A percentile compares a stretch with the other conserved stretches of the same genome.
phyloP scores from a whole-genome alignment of 2,329 filamentous ascomycete genomes.

The Raffaelea albimanens region DNA sequence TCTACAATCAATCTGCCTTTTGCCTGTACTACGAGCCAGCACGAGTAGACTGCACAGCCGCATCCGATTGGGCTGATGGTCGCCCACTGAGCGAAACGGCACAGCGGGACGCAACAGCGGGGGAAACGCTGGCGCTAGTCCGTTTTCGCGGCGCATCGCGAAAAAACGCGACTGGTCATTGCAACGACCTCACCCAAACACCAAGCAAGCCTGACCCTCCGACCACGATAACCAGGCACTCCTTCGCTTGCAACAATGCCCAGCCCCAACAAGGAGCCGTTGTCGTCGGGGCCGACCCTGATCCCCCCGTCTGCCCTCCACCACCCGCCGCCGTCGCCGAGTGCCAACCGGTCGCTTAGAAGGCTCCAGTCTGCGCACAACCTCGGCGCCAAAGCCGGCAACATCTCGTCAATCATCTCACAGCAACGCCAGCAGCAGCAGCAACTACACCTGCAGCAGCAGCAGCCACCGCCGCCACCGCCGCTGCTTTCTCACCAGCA shows the following conservation, averaged over 20 bases:
- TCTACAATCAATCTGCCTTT: too few species aligned
- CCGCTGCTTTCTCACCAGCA: constrained; percentile 14
- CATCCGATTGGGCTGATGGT: too few species aligned
- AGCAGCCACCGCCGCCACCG: constrained; percentile 30
- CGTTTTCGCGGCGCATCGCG: constrained; percentile 6
- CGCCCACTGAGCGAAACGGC: background rate
- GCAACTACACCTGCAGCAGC: constrained; percentile 25
- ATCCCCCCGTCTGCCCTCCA: constrained; percentile 30
- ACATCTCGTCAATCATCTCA: constrained; percentile 47
- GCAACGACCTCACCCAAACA: background rate
- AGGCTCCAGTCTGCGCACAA: constrained; percentile 69
- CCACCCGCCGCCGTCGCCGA: constrained; percentile 49
- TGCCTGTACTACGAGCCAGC: too few species aligned
- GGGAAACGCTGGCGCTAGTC: background rate
- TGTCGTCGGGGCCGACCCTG: constrained; percentile 18
- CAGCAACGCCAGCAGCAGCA: constrained; percentile 20
- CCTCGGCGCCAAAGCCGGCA: constrained; percentile 45
- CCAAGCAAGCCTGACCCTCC: too few species aligned
- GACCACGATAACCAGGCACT: too few species aligned
- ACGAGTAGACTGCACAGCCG: too few species aligned
- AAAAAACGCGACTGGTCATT: constrained; percentile 4
- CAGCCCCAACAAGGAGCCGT: constrained; percentile 21
- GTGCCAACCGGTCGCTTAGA: constrained; percentile 57
- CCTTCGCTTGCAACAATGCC: constrained; percentile 16
- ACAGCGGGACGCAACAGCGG: background rate